phyloP scores from a whole-genome alignment of 495 filamentous ascomycete species.

The Durotheca rogersii region DNA sequence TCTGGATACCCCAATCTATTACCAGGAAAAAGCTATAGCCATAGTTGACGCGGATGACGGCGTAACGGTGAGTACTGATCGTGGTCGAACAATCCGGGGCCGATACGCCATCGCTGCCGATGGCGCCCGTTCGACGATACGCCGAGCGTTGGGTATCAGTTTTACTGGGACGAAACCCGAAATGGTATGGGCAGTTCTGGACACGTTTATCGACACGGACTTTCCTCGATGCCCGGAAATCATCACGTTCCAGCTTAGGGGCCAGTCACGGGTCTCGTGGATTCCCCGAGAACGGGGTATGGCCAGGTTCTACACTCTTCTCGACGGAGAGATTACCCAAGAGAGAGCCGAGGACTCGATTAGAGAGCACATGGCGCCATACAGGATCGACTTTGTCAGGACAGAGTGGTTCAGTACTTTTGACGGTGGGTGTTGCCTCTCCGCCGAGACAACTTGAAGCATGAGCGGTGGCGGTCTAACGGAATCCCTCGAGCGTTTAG shows the following conservation, averaged over 20 bases:
- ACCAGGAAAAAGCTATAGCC: conserved; percentile 16
- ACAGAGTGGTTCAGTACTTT: conserved; percentile 37
- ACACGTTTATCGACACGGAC: conserved; percentile 33
- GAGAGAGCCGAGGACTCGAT: conserved; percentile 28
- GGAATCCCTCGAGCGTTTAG: conserved; percentile 4
- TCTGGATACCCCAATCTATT: conserved; percentile 17
- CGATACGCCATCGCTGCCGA: conserved; percentile 29
- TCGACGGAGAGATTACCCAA: conserved; percentile 31
- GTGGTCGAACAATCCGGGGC: conserved; percentile 16
- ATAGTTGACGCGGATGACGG: conserved; percentile 14
- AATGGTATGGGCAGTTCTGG: conserved; percentile 34
- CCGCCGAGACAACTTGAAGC: not conserved
- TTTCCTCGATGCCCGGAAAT: conserved; percentile 32
- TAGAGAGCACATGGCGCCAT: conserved; percentile 28
- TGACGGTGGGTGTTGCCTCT: conserved; percentile 18
- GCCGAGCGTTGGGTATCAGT: conserved; percentile 11
- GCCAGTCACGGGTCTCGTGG: conserved; percentile 34
- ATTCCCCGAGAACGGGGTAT: conserved; percentile 32
- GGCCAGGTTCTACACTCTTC: conserved; percentile 33
- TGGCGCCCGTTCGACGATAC: conserved; percentile 28
- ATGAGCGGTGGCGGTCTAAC: not conserved
- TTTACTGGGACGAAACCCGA: conserved; percentile 34
- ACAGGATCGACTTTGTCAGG: conserved; percentile 23
- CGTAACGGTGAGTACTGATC: conserved; percentile 18
- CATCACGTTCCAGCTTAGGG: conserved; percentile 32